These are phyloP conservation scores for Rhododendron griersonianum DNA, from an alignment of 148 eudicot genomes.

Conservation along the genomic window DNA sequence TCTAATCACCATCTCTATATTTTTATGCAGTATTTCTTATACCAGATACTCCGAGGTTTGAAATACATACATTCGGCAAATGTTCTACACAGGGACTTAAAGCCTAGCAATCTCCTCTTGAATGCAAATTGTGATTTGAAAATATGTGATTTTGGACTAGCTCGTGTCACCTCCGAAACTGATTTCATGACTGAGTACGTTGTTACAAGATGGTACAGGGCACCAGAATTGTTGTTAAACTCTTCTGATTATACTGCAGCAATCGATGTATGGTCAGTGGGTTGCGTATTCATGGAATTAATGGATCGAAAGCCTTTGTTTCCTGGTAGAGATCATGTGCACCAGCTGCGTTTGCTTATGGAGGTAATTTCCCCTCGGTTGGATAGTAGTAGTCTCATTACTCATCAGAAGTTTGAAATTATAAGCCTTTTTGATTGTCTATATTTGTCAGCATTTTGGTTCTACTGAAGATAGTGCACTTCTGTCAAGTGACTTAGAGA, in stretches of 20 bases:
- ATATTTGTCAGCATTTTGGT: not conserved
- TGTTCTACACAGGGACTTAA: constrained; percentile 92
- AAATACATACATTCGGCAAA: constrained; percentile 98
- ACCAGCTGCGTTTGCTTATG: constrained; percentile 87
- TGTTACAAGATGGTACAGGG: constrained; percentile 55
- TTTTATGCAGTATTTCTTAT: constrained; percentile 83
- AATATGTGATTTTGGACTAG: constrained; percentile 96
- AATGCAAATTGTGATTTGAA: constrained; percentile 96
- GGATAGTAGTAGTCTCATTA: not conserved
- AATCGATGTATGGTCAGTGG: constrained; percentile 97
- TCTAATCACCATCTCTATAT: not conserved
- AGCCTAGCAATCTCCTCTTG: constrained; percentile 94
- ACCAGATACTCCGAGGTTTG: constrained; percentile 95
- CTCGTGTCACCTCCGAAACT: constrained; percentile 44
- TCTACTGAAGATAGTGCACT: not conserved
- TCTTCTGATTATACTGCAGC: constrained; percentile 97
- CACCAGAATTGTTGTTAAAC: constrained; percentile 84
- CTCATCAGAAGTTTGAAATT: not conserved
- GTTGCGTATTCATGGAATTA: constrained; percentile 96
- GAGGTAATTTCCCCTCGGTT: constrained; percentile 42
- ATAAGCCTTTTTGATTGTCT: not conserved
- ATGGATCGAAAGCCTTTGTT: constrained; percentile 96
- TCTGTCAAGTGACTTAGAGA: not conserved
- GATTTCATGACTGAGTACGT: constrained; percentile 86
- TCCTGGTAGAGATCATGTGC: constrained; percentile 97